Evolutionary conservation across 805 yeast genomes (phyloP).

Genomic region (Sugiyamaella americana): DNA sequence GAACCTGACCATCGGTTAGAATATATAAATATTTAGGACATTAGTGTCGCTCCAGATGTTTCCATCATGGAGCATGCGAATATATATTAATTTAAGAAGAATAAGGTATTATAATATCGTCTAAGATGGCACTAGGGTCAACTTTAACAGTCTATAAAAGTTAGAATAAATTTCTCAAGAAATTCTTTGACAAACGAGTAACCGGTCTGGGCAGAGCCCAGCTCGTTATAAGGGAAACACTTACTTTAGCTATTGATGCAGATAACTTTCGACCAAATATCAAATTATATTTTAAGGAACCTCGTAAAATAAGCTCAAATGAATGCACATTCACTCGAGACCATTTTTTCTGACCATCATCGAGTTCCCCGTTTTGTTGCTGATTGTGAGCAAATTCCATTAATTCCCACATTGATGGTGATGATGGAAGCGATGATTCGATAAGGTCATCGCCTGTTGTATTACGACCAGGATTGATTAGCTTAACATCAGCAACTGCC

Average conservation of each 20-base stretch:
- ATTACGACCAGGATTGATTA: slow-evolving; percentile 62
- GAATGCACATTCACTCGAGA: slow-evolving; percentile 65
- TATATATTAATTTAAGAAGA: no score
- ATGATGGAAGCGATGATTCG: not conserved
- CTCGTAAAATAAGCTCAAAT: slow-evolving; percentile 78
- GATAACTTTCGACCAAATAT: slow-evolving; percentile 44
- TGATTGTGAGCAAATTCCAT: not conserved
- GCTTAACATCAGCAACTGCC: slow-evolving; percentile 64
- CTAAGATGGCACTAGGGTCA: slow-evolving; percentile 14
- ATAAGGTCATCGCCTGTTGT: slow-evolving; percentile 21
- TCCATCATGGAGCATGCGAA: no score
- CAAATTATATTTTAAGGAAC: slow-evolving; percentile 68
- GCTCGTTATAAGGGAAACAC: not conserved
- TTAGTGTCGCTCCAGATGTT: no score
- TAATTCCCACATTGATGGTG: not conserved
- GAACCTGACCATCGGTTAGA: no score
- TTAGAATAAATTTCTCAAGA: no score
- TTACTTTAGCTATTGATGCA: slow-evolving; percentile 16
- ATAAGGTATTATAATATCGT: not conserved
- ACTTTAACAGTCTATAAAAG: slow-evolving; percentile 23
- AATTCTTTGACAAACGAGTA: no score
- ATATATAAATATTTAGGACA: no score
- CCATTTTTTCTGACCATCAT: slow-evolving; percentile 51
- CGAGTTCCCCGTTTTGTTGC: slow-evolving; percentile 8
- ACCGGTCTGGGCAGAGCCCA: not conserved